These are phyloP conservation scores for Fraxinus excelsior DNA, from an alignment of 257 asterid species.

Conservation along the genomic window DNA sequence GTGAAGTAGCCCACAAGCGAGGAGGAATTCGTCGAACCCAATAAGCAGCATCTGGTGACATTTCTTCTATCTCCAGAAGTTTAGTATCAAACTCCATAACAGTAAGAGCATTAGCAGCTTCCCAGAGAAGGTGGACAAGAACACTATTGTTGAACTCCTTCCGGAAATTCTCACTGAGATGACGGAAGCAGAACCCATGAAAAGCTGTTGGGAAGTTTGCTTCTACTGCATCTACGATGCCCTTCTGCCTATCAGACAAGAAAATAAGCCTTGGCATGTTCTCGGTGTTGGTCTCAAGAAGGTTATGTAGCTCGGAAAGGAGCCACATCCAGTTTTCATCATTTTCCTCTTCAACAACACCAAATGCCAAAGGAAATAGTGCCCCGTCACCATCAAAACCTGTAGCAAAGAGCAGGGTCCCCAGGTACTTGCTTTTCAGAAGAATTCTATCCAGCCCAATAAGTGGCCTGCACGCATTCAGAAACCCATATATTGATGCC, in stretches of 20 bases:
- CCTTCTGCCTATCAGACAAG: slow-evolving; percentile 58
- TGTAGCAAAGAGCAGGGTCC: slow-evolving; percentile 60
- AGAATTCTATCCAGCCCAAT: slow-evolving; percentile 59
- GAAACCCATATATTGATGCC: slow-evolving; percentile 66
- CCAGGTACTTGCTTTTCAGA: slow-evolving; percentile 61
- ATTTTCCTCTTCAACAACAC: slow-evolving; percentile 28
- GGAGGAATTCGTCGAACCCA: slow-evolving; percentile 57
- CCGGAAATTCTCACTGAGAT: slow-evolving; percentile 61
- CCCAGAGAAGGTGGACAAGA: slow-evolving; percentile 63
- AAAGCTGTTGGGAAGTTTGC: slow-evolving; percentile 73
- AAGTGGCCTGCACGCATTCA: slow-evolving; percentile 66
- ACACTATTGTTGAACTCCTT: slow-evolving; percentile 59
- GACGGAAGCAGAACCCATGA: slow-evolving; percentile 68
- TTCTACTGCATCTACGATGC: slow-evolving; percentile 63
- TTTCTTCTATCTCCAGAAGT: slow-evolving; percentile 49
- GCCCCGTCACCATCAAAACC: slow-evolving; percentile 76
- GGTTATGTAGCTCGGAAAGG: slow-evolving; percentile 58
- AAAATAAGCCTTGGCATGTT: slow-evolving; percentile 76
- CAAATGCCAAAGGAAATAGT: slow-evolving; percentile 68
- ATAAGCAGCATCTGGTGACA: slow-evolving; percentile 58
- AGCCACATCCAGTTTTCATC: slow-evolving; percentile 79
- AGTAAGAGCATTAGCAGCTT: slow-evolving; percentile 64
- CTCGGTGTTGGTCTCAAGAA: slow-evolving; percentile 62
- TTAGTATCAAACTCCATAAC: slow-evolving; percentile 42
- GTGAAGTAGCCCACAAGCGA: slow-evolving; percentile 62